Evolutionary conservation across 2,329 filamentous ascomycete species (phyloP).

Genomic region (Beauveria brongniartii): DNA sequence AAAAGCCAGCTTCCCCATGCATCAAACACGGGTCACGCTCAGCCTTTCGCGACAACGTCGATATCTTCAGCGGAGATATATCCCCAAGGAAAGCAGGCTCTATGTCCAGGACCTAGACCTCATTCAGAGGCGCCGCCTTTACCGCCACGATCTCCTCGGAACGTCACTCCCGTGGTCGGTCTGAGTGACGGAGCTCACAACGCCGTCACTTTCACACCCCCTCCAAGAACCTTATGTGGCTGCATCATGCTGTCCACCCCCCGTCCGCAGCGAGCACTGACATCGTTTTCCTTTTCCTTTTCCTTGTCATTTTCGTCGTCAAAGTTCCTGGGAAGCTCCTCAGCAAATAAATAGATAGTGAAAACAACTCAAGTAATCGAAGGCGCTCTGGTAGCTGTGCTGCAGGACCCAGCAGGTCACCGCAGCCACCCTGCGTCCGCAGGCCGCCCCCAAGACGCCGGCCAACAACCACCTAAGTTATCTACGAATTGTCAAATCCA

Average conservation of each 20-base stretch:
- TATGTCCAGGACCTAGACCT: background rate
- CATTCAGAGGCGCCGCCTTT: background rate
- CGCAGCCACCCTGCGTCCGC: background rate
- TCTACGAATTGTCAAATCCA: background rate
- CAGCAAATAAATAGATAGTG: slow-evolving; percentile 27
- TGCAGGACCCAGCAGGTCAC: slow-evolving; percentile 15
- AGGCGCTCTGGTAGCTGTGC: slow-evolving; percentile 23
- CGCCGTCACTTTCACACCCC: background rate
- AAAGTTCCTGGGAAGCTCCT: slow-evolving; percentile 25
- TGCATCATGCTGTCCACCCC: background rate
- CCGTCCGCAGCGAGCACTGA: slow-evolving; percentile 1
- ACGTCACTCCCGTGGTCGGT: background rate
- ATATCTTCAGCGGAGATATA: background rate
- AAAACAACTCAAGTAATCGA: slow-evolving; percentile 29
- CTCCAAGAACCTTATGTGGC: background rate
- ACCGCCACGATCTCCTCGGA: background rate
- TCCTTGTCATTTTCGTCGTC: background rate
- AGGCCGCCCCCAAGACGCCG: background rate
- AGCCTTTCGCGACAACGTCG: background rate
- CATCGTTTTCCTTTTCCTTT: background rate
- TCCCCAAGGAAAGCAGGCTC: background rate
- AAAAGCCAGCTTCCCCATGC: background rate
- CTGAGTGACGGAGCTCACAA: background rate
- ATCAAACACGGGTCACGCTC: background rate
- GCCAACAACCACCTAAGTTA: background rate